Evolutionary conservation across 306 rosid species (phyloP), one percentile per base, ranked within the genome.

Genomic region (Cucurbita ficifolia): DNA sequence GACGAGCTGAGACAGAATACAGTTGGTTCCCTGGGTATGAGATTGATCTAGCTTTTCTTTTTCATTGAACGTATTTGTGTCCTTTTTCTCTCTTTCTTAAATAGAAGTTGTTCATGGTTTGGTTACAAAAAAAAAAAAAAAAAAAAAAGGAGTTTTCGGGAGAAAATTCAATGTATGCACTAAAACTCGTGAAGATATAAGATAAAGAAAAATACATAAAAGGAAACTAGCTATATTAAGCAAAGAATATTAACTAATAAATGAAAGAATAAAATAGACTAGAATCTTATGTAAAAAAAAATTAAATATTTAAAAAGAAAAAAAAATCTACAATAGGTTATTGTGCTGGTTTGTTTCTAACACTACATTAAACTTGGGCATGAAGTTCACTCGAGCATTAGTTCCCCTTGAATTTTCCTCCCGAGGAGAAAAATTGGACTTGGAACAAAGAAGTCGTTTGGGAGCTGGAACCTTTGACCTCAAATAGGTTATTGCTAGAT

Each of bases 21-120:
- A 94, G 97, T 80, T 94, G 99, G 99, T 91, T 94, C 87, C 99
- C 99, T 75, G 99, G 99, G 99, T 94, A 86, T 75, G 97, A 33
- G 0, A 40, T 52, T 18, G 5, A 72, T 21, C 61, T 18, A 8
- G 7, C 40, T 42, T 43, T 59, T 16, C 9, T 58, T 64, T 59
- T 51, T 29, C 33, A 29, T 29, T 58, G 55, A 70, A 17, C 43
- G 45, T 29, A 24, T 49, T 45, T 3, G 11, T 46, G 17, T 18
- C 35, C 36, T 45, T 63, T 42, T 67, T 2, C 38, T 11, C 19
- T 21, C 52, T 19, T 45, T 67, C 38, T 42, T 67, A 45, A 1
- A 67, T 43, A 45, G 12, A 67, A 67, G 39, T 68, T 46, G 56
- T 3, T 2, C 18, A 11, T 22, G 5, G 38, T 11, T 65, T 21